phyloP scores from a whole-genome alignment of 2,329 filamentous ascomycete genomes.

The Penicillium sp. region DNA sequence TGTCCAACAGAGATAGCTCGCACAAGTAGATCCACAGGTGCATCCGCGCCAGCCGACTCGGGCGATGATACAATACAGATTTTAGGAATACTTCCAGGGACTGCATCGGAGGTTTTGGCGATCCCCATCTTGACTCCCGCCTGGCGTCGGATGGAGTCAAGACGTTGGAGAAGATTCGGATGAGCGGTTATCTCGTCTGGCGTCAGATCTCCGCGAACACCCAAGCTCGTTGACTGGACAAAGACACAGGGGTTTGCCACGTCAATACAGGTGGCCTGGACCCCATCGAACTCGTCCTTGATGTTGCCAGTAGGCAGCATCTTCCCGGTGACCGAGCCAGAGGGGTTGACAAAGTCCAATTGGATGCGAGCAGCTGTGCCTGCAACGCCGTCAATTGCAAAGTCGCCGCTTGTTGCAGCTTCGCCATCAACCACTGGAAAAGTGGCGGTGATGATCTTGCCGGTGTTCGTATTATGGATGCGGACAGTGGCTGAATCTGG shows the following conservation, averaged over 20 bases:
- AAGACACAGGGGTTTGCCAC: constrained; percentile 64
- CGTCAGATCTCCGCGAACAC: constrained; percentile 40
- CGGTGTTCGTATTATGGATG: constrained; percentile 70
- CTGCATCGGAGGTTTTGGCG: constrained; percentile 42
- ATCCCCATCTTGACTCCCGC: constrained; percentile 63
- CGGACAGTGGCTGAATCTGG: constrained; percentile 47
- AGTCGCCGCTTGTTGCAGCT: constrained; percentile 52
- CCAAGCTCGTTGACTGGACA: constrained; percentile 48
- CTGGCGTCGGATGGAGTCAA: constrained; percentile 57
- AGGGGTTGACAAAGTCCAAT: constrained; percentile 61
- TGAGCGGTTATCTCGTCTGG: constrained; percentile 55
- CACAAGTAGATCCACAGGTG: constrained; percentile 38
- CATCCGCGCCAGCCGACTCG: constrained; percentile 31
- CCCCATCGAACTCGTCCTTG: constrained; percentile 50
- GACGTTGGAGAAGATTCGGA: constrained; percentile 41
- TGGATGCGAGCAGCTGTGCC: constrained; percentile 57
- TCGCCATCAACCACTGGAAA: constrained; percentile 54
- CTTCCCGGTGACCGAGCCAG: constrained; percentile 61
- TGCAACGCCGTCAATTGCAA: constrained; percentile 62
- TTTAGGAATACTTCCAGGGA: constrained; percentile 59
- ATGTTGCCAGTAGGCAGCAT: constrained; percentile 59
- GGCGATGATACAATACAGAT: constrained; percentile 55
- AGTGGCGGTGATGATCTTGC: constrained; percentile 58
- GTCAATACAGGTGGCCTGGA: constrained; percentile 59
- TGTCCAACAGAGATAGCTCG: constrained; percentile 55